Evolutionary conservation across 2,329 filamentous ascomycete species (phyloP).

Genomic region (Penicillium sp.): DNA sequence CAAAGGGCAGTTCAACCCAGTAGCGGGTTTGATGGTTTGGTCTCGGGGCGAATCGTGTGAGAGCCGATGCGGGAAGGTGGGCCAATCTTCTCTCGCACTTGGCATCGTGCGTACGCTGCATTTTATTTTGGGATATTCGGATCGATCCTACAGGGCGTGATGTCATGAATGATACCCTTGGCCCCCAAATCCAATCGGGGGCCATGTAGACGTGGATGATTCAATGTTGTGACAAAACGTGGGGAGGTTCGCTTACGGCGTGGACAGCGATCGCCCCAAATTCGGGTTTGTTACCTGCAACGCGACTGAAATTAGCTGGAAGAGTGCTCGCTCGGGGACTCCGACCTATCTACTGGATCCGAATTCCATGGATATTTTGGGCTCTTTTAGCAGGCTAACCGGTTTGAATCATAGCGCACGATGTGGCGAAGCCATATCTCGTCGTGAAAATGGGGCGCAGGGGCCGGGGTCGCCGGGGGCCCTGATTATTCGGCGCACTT

Average conservation of each 20-base stretch:
- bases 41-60: background rate
- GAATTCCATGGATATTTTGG: background rate
- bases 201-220: background rate
- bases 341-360: no score
- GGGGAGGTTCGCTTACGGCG: background rate
- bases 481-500: background rate
- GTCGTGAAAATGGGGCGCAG: constrained; percentile 1
- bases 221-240: background rate
- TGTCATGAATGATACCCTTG: background rate
- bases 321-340: background rate
- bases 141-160: background rate
- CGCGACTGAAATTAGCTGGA: background rate
- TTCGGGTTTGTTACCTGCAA: background rate
- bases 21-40: background rate
- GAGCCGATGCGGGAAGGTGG: background rate
- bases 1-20: background rate
- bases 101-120: background rate
- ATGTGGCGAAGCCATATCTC: background rate
- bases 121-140: background rate
- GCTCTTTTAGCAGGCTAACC: background rate
- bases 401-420: background rate
- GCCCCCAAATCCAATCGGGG: background rate
- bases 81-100: background rate
- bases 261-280: background rate
- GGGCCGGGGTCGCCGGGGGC: background rate